A percentile compares a stretch with the other conserved stretches of the same genome.
These are phyloP conservation scores for Saccharomycopsis babjevae DNA, from an alignment of 805 yeast species.

Conservation along the genomic window DNA sequence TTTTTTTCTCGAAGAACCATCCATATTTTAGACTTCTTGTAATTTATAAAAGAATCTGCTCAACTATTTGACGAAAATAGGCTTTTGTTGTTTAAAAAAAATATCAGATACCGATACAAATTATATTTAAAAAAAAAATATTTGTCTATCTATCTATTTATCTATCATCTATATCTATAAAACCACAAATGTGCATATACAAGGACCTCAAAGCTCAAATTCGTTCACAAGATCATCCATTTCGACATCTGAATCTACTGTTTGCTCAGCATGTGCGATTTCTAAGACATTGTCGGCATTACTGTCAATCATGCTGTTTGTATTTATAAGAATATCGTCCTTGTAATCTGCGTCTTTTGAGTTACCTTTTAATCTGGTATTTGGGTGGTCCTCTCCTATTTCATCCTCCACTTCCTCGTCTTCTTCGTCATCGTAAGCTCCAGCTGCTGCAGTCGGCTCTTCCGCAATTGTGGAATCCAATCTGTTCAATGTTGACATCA, in stretches of 20 bases:
- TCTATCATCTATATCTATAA: neutral
- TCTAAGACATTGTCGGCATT: neutral
- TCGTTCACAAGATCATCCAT: slow-evolving; percentile 12
- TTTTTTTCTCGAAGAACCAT: too few relatives aligned
- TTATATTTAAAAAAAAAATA: too few relatives aligned
- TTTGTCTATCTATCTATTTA: neutral
- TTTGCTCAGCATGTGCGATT: neutral
- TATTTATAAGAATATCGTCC: neutral
- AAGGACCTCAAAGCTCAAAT: slow-evolving; percentile 8
- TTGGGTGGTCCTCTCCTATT: neutral
- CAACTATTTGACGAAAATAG: too few relatives aligned
- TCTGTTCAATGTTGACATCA: slow-evolving; percentile 68
- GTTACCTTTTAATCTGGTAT: neutral
- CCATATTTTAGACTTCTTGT: too few relatives aligned
- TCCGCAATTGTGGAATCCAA: slow-evolving; percentile 31
- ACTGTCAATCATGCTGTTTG: neutral
- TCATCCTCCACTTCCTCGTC: neutral
- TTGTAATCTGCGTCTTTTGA: neutral
- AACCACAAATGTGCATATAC: neutral
- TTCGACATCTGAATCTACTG: slow-evolving; percentile 5
- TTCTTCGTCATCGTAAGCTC: slow-evolving; percentile 4
- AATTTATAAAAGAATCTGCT: too few relatives aligned
- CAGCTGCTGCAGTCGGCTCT: neutral
- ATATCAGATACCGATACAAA: too few relatives aligned
- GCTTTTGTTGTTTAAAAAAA: too few relatives aligned